Evolutionary conservation across 768 basidiomycete species (phyloP), one percentile per base, ranked within the genome.

Genomic region (Naematelia encephala): DNA sequence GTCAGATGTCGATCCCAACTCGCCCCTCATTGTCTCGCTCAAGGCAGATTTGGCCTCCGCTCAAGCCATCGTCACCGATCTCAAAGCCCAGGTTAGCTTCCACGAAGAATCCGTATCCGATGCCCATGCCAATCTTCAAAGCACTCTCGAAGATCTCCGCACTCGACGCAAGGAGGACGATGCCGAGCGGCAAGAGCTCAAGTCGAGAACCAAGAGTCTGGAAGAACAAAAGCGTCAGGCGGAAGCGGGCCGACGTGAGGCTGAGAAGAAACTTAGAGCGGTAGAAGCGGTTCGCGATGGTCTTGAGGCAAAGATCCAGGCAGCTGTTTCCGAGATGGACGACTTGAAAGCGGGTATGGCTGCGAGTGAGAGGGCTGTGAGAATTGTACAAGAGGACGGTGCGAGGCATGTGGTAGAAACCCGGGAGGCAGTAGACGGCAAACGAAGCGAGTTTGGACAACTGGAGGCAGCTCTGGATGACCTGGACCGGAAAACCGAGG

Each of bases 161-260:
- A 63, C 53, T 51, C 65, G 63, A 14, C 60, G 70, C 75, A 87
- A 87, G 42, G 83, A 87, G 62, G 94, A 98, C 73, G 94, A 99
- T 67, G 80, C 81, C 2, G 82, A 84, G 22, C 84, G 89, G 52
- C 77, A 82, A 22, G 92, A 96, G 71, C 79, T 89, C 56, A 92
- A 91, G 76, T 76, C 82, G n/a, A 86, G 87, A 50, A 89, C 88
- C 49, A 94, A 93, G 78, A 75, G 81, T 1, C 80, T 97, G 1
- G 94, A 99, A 66, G 94, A 99, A 74, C 80, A 84, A 54, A 89
- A 87, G 77, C 86, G 94, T 28, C 80, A 80, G 26, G 90, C 91
- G 11, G 96, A 99, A 77, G 81, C 83, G 51, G 77, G 81, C 52
- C 88, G 85, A 72, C 83, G 85, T 46, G 93, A 97, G 48, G 90